A percentile compares a stretch with the other conserved stretches of the same genome.
Conservation (phyloP, 1,139 yeast genomes). For the Geotrichum aggregatum region DNA sequence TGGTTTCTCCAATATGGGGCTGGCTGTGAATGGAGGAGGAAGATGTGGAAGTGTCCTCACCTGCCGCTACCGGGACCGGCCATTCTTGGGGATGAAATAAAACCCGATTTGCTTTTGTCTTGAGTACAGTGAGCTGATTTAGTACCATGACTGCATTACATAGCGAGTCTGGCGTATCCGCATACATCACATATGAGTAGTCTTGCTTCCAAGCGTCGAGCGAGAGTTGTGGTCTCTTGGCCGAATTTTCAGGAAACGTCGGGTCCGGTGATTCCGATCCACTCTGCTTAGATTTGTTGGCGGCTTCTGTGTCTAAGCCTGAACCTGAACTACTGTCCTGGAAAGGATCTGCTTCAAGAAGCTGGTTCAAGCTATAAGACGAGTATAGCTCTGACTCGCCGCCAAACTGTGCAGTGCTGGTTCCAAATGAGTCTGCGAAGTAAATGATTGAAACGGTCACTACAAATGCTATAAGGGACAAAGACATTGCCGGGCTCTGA, state of each 20-base stretch:
- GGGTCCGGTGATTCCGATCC: too few species aligned
- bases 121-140: constrained; percentile 35
- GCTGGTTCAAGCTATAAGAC: too few species aligned
- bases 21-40: neutral
- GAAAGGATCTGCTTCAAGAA: too few species aligned
- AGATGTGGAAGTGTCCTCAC: too few species aligned
- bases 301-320: constrained; percentile 3
- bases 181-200: constrained; percentile 49
- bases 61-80: constrained; percentile 17
- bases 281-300: neutral
- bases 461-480: constrained; percentile 8
- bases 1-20: constrained; percentile 1
- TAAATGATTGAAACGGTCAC: constrained; percentile 5
- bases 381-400: too few species aligned
- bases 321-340: neutral
- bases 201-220: constrained; percentile 22
- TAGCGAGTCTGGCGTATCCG: constrained; percentile 43
- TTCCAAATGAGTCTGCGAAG: constrained; percentile 11
- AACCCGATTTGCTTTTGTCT: constrained; percentile 43
- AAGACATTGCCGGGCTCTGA: too few species aligned
- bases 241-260: too few species aligned
- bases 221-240: constrained; percentile 4
- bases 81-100: constrained; percentile 31
- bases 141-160: constrained; percentile 47
- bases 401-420: constrained; percentile 14